Conservation (phyloP, 257 asterid species). For the Primulina eburnea region DNA sequence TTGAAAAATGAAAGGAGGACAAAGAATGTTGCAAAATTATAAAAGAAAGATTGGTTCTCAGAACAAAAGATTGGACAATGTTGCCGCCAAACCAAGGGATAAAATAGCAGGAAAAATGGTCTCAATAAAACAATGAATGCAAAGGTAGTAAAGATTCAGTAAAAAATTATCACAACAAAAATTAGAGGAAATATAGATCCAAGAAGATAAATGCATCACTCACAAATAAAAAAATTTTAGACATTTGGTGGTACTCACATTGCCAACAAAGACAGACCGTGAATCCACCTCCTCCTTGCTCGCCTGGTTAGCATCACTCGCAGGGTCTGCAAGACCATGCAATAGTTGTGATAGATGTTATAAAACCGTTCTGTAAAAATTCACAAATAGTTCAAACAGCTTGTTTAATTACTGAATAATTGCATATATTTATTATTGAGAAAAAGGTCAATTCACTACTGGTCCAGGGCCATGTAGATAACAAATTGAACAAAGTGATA, state of each 20-base stretch:
- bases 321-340: slow-evolving; percentile 53
- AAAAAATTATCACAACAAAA: background rate
- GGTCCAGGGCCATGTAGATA: background rate
- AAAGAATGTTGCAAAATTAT: background rate
- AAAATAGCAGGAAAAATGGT: background rate
- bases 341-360: background rate
- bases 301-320: slow-evolving; percentile 70
- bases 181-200: background rate
- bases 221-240: slow-evolving; percentile 9
- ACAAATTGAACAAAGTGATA: background rate
- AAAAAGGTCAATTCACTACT: background rate
- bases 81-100: background rate
- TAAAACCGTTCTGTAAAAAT: background rate
- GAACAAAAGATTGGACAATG: background rate
- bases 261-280: slow-evolving; percentile 88
- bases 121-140: background rate
- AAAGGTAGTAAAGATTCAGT: slow-evolving; percentile 4
- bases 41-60: too few species aligned
- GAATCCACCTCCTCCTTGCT: slow-evolving; percentile 79
- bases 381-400: background rate
- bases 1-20: background rate
- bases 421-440: background rate
- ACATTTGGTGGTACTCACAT: slow-evolving; percentile 51
- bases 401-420: background rate
- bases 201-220: slow-evolving; percentile 10